Conservation (phyloP, 2,329 filamentous ascomycete genomes). For the Chrysosporium queenslandicum region DNA sequence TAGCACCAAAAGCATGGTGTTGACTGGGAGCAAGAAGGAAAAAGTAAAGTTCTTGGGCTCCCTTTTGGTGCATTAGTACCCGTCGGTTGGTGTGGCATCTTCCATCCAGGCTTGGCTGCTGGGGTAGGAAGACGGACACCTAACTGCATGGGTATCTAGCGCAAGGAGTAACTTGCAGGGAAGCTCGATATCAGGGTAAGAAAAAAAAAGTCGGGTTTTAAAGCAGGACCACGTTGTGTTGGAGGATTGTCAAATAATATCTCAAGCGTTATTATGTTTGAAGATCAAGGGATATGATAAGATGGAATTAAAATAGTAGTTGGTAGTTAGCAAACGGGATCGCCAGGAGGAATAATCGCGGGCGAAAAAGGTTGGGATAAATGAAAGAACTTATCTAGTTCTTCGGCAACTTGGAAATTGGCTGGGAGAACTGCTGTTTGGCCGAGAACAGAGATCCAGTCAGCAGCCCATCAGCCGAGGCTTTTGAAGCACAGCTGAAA, state of each 20-base stretch:
- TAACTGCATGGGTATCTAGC: neutral
- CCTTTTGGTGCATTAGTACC: slow-evolving; percentile 4
- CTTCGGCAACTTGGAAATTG: neutral
- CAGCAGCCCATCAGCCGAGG: slow-evolving; percentile 4
- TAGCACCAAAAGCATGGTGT: too few relatives aligned
- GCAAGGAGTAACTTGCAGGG: neutral
- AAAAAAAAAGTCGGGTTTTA: neutral
- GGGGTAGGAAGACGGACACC: neutral
- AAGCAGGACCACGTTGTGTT: neutral
- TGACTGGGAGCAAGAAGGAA: too few relatives aligned
- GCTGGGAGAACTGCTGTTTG: neutral
- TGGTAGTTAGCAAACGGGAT: too few relatives aligned
- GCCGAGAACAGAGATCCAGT: neutral
- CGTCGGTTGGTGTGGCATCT: slow-evolving; percentile 1
- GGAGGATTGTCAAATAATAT: neutral
- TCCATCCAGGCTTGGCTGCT: neutral
- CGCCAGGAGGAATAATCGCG: too few relatives aligned
- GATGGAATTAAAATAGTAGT: too few relatives aligned
- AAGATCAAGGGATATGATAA: neutral
- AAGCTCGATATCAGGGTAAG: neutral
- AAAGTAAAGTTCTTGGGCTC: slow-evolving; percentile 2
- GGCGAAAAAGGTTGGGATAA: too few relatives aligned
- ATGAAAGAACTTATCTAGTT: too few relatives aligned
- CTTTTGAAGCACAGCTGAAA: slow-evolving; percentile 12
- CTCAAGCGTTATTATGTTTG: neutral